Conservation (phyloP, 768 basidiomycete species). For the Calvatia gigantea region DNA sequence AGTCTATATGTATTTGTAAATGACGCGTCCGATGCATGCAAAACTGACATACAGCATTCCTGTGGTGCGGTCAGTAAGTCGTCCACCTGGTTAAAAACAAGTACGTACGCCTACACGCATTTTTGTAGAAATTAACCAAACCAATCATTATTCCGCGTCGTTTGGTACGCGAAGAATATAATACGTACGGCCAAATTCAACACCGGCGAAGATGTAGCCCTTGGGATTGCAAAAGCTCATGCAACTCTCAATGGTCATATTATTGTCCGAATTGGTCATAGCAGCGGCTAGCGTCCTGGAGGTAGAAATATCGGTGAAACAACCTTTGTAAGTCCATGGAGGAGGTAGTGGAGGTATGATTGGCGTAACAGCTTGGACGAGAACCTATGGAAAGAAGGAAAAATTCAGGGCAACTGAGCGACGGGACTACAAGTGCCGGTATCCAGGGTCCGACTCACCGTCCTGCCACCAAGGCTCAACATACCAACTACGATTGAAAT, state of each 20-base stretch:
- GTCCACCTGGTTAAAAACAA: neutral
- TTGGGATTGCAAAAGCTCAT: slow-evolving; percentile 31
- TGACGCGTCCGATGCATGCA: neutral
- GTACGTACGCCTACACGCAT: slow-evolving; percentile 5
- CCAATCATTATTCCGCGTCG: neutral
- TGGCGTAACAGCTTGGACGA: neutral
- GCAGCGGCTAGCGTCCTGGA: slow-evolving; percentile 49
- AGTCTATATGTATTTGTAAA: slow-evolving; percentile 35
- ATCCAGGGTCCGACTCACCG: neutral
- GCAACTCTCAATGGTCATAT: slow-evolving; percentile 52
- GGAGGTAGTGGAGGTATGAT: slow-evolving; percentile 1
- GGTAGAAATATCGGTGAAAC: slow-evolving; percentile 32
- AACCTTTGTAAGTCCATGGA: slow-evolving; percentile 11
- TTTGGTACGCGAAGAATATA: neutral
- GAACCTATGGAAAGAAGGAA: neutral
- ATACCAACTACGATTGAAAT: neutral
- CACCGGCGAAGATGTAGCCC: slow-evolving; percentile 54
- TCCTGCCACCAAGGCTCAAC: neutral
- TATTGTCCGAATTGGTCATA: slow-evolving; percentile 35
- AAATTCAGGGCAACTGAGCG: neutral
- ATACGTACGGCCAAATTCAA: slow-evolving; percentile 53
- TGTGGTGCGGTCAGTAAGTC: slow-evolving; percentile 11
- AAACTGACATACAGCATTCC: slow-evolving; percentile 38
- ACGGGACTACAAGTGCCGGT: neutral
- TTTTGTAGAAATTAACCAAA: neutral